phyloP scores from a whole-genome alignment of 371 early-diverging fungal species.

The Zychaea mexicana region DNA sequence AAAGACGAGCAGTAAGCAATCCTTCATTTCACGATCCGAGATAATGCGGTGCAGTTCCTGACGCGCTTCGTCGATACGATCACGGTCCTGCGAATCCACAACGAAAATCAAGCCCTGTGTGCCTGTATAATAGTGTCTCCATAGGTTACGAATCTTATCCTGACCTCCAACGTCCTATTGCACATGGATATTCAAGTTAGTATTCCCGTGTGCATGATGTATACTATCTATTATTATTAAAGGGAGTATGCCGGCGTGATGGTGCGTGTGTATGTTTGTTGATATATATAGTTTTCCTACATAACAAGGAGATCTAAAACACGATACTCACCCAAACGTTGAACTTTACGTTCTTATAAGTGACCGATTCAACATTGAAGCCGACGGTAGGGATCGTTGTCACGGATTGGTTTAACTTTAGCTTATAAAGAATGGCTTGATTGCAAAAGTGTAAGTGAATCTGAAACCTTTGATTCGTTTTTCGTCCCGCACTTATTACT shows the following conservation, averaged over 20 bases:
- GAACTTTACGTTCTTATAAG: constrained; percentile 90
- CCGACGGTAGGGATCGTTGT: constrained; percentile 92
- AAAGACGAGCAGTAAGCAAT: constrained; percentile 79
- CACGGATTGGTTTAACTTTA: constrained; percentile 85
- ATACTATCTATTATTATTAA: no score
- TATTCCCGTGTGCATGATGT: no score
- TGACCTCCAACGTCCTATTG: constrained; percentile 88
- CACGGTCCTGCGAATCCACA: constrained; percentile 84
- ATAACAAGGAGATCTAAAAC: not conserved
- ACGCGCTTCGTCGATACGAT: constrained; percentile 84
- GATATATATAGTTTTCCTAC: not conserved
- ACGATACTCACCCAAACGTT: constrained; percentile 71
- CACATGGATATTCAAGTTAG: not conserved
- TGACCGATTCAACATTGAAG: constrained; percentile 86
- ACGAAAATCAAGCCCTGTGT: constrained; percentile 90
- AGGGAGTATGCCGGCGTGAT: no score
- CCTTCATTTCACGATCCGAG: constrained; percentile 84
- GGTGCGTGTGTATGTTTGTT: no score
- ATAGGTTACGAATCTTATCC: constrained; percentile 87
- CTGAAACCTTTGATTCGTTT: not conserved
- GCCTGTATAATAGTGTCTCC: constrained; percentile 89
- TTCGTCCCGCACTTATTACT: not conserved
- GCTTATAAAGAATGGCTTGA: constrained; percentile 84
- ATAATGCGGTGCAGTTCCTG: constrained; percentile 83
- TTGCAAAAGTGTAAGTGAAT: not conserved